Base-by-base conservation (phyloP, 257 asterid genomes). In the Salvia rosmarinus region DNA sequence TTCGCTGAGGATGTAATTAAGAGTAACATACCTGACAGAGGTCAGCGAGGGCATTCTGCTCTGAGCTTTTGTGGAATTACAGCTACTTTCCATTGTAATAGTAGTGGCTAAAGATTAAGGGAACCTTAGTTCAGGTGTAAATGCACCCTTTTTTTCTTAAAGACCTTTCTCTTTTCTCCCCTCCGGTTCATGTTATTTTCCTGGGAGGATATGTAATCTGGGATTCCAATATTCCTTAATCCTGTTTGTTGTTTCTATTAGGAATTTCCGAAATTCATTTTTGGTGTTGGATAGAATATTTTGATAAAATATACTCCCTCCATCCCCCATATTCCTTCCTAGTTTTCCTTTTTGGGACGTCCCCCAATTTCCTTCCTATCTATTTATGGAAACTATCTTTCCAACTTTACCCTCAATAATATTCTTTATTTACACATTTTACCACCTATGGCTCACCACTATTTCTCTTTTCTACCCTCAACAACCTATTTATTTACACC, bases 1-100 rank as follows among this genome's bases (percentile, higher is more conserved):
- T 62, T 67, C 42, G 72, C 68, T 60, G 14, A n/a, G 42, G 20
- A 17, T 35, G 32, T 42, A 32, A 25, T 75, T 39, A 71, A 43
- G 42, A 71, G 60, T 37, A 32, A 8, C 30, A 25, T 49, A 11
- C 54, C 40, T 8, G 56, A 61, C 30, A 42, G 44, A 70, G 52
- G 13, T 42, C 47, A 17, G 21, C 55, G 75, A 47, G 63, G 58
- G 47, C 40, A 9, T 52, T 44, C 35, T 46, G n/a, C 42, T 20
- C 32, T 28, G 50, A 30, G 44, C 60, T 35, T 6, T 49, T 43
- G 20, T 47, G 70, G 44, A 39, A 28, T 34, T 35, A 9, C 52
- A 46, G 39, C 55, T 60, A 9, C 54, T 10, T 25, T 35, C 11
- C 28, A 11, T 21, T 28, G n/a, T 40, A 5, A 37, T 37, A 32